These are phyloP conservation scores for Ogataea corticis DNA, from an alignment of 805 yeast genomes.

Conservation along the genomic window DNA sequence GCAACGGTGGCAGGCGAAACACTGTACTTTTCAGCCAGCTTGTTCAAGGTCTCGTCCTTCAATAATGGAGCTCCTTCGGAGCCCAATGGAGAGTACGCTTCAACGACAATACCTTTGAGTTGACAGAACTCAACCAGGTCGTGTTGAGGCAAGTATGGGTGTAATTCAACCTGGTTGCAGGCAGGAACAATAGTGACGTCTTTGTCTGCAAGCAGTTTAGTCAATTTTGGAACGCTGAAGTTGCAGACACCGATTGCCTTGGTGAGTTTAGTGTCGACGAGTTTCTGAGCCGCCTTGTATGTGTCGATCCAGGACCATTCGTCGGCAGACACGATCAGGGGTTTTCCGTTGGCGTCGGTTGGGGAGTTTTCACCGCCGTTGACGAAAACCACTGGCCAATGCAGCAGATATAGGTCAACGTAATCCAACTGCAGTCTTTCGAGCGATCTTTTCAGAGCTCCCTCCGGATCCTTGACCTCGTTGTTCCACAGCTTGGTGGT, in stretches of 20 bases:
- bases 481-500: constrained; percentile 63
- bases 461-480: constrained; percentile 38
- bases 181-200: constrained; percentile 60
- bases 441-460: constrained; percentile 52
- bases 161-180: constrained; percentile 74
- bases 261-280: constrained; percentile 51
- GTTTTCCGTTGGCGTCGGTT: constrained; percentile 35
- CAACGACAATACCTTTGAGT: constrained; percentile 54
- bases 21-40: constrained; percentile 46
- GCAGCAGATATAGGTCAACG: constrained; percentile 64
- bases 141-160: constrained; percentile 69
- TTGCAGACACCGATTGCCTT: constrained; percentile 79
- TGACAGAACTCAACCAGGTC: constrained; percentile 56
- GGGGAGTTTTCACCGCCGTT: constrained; percentile 38
- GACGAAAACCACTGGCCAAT: constrained; percentile 58
- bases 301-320: constrained; percentile 50
- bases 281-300: constrained; percentile 61
- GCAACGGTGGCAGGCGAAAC: constrained; percentile 52
- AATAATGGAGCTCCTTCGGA: constrained; percentile 56
- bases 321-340: constrained; percentile 30
- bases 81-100: constrained; percentile 83
- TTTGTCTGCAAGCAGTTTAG: constrained; percentile 48
- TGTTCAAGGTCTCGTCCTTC: constrained; percentile 41
- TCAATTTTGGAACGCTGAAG: constrained; percentile 55
- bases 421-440: constrained; percentile 54